Conservation (phyloP, 495 filamentous ascomycete genomes). For the Annulohypoxylon bovei region DNA sequence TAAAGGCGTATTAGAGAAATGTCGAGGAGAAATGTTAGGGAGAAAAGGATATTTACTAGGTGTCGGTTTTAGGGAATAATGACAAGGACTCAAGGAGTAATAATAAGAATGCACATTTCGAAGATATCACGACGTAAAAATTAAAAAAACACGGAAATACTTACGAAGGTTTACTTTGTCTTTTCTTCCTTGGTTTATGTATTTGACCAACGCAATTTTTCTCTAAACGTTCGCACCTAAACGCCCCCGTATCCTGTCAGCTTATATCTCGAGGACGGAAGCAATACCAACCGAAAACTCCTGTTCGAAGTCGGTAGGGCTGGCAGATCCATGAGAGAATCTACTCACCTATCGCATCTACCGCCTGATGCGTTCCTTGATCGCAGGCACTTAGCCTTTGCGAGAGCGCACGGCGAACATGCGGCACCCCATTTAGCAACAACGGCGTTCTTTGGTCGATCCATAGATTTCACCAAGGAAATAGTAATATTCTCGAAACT, state of each 20-base stretch:
- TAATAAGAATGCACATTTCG: neutral
- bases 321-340: neutral
- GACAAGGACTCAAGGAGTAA: neutral
- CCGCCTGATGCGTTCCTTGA: constrained; percentile 19
- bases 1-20: too few relatives aligned
- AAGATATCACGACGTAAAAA: neutral
- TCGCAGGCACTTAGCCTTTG: constrained; percentile 49
- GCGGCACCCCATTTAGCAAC: constrained; percentile 52
- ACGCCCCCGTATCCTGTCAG: constrained; percentile 20
- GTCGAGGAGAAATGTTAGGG: neutral
- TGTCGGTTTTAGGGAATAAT: too few relatives aligned
- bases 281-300: neutral
- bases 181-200: constrained; percentile 50
- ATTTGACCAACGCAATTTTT: constrained; percentile 48
- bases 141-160: constrained; percentile 20
- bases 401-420: constrained; percentile 48
- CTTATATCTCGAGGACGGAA: neutral
- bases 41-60: too few relatives aligned
- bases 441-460: constrained; percentile 20
- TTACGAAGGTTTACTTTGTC: constrained; percentile 50
- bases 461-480: constrained; percentile 18
- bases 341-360: constrained; percentile 46
- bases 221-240: constrained; percentile 47
- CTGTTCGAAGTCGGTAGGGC: too few relatives aligned
- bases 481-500: neutral